Evolutionary conservation across 768 basidiomycete species (phyloP), one percentile per base, ranked within the genome.

Genomic region (Clathrus columnatus): DNA sequence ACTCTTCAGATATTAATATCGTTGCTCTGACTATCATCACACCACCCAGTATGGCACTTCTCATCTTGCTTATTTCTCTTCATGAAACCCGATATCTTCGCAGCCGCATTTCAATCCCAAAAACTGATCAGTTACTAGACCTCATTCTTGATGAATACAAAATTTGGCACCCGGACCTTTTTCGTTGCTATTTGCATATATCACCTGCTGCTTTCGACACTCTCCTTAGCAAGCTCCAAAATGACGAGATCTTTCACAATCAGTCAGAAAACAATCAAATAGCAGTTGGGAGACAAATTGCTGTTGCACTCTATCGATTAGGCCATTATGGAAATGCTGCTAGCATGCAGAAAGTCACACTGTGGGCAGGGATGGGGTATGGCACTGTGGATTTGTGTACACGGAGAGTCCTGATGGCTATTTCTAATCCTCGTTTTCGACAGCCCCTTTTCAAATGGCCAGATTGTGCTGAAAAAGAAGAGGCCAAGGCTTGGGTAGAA

Each of bases 251-350:
- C 20, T 70, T 71, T 54, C 18, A 32, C 10, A 72, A 67, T 52
- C 52, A 66, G 42, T 69, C 67, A 7, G 53, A 58, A n/a, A 59
- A 60, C 20, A 18, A 43, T 6, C 70, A 71, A 54, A 54, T 63
- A 8, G 59, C 66, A 20, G 52, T 70, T 21, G 63, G 63, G 16
- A 7, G 48, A 2, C 72, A 76, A 50, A 57, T 76, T 10, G 72
- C 71, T 0, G 68, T 76, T 21, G 51, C 67, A 8, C 69, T 76
- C 7, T 74, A 66, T 47, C 61, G 67, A 0, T 73, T 75, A 61
- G 72, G 73, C 2, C 70, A 70, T 53, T 62, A 63, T 58, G 72
- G 74, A 23, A 76, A 72, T 69, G 70, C 67, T 17, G 65, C 68
- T 1, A 54, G 62, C 11, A 36, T 70, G 4, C 57, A 65, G 27